A percentile compares a stretch with the other conserved stretches of the same genome.
phyloP scores from a whole-genome alignment of 257 asterid species.

The Parsonsia alboflavescens region DNA sequence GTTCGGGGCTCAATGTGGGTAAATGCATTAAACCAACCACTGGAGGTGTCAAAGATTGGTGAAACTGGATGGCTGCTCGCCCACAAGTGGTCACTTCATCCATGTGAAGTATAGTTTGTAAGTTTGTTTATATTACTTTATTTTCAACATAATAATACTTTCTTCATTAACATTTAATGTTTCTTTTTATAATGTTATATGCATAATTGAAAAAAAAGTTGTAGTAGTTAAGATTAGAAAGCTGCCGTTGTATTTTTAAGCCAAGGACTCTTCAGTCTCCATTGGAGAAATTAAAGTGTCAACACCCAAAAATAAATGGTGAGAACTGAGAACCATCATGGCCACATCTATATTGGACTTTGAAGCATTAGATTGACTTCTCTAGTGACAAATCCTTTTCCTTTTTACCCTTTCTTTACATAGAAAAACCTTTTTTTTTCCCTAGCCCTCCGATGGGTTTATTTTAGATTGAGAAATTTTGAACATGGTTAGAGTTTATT shows the following conservation, averaged over 20 bases:
- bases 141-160: too few species aligned
- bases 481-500: too few species aligned
- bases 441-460: too few species aligned
- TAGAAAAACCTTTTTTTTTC: neutral
- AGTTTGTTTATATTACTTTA: too few species aligned
- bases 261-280: slow-evolving; percentile 2
- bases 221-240: neutral
- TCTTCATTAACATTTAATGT: too few species aligned
- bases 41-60: neutral
- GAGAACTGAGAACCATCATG: neutral
- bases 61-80: neutral
- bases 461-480: too few species aligned
- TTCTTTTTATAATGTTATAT: too few species aligned
- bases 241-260: neutral
- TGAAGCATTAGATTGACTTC: slow-evolving; percentile 11
- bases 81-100: too few species aligned
- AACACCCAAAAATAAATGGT: neutral
- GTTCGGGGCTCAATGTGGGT: too few species aligned
- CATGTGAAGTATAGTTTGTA: too few species aligned
- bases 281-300: neutral
- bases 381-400: neutral
- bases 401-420: neutral
- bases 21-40: neutral
- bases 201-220: neutral
- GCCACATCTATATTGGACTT: slow-evolving; percentile 8